phyloP scores from a whole-genome alignment of 2,329 filamentous ascomycete species.

The Xylariaceae sp. region DNA sequence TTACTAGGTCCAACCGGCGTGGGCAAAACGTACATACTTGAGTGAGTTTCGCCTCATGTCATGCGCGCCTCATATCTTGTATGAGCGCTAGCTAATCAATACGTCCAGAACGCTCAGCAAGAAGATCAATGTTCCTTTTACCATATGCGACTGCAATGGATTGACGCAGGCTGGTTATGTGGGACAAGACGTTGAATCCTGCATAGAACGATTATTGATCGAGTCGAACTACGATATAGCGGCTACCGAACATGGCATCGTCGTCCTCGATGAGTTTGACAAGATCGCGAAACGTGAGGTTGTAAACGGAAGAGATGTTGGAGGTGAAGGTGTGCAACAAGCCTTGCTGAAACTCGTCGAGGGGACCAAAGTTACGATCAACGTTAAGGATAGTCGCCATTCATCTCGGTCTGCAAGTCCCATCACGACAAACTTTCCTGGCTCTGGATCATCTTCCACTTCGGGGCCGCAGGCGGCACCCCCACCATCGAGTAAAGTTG shows the following conservation, averaged over 20 bases:
- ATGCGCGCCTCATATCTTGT: neutral
- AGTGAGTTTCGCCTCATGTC: slow-evolving; percentile 39
- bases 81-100: slow-evolving; percentile 4
- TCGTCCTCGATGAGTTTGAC: slow-evolving; percentile 94
- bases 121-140: slow-evolving; percentile 90
- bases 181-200: slow-evolving; percentile 94
- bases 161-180: slow-evolving; percentile 97
- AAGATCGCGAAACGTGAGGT: slow-evolving; percentile 90
- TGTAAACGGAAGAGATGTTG: slow-evolving; percentile 85
- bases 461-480: slow-evolving; percentile 41
- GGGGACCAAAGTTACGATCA: slow-evolving; percentile 87
- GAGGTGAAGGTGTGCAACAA: slow-evolving; percentile 94
- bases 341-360: slow-evolving; percentile 93
- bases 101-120: slow-evolving; percentile 74
- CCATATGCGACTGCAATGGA: slow-evolving; percentile 91
- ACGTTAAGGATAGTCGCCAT: slow-evolving; percentile 72
- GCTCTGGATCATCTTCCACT: slow-evolving; percentile 40
- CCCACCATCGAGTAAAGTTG: slow-evolving; percentile 45
- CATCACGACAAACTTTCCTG: slow-evolving; percentile 49
- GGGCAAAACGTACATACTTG: slow-evolving; percentile 90
- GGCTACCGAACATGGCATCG: slow-evolving; percentile 83
- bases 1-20: slow-evolving; percentile 89
- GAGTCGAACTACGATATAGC: slow-evolving; percentile 85
- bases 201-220: slow-evolving; percentile 82
- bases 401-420: slow-evolving; percentile 44